Evolutionary conservation across 2,329 filamentous ascomycete species (phyloP).

Genomic region (Parasarocladium wereldwijsianum): DNA sequence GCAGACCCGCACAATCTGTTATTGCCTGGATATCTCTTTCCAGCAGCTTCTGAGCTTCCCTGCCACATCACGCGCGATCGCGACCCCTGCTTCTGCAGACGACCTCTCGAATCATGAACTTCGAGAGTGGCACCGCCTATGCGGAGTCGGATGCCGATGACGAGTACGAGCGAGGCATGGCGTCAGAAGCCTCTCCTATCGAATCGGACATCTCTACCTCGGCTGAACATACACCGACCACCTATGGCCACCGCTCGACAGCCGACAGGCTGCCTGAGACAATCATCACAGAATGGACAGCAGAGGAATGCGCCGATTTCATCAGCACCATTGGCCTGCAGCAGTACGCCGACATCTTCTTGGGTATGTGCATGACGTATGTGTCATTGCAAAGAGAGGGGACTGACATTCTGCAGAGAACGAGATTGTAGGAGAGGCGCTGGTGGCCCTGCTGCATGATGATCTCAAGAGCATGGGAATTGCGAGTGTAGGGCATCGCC

Average conservation of each 20-base stretch:
- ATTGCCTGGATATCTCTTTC: no score
- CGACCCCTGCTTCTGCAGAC: no score
- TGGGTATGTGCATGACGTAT: conserved; percentile 44
- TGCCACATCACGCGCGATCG: no score
- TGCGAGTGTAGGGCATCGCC: conserved; percentile 77
- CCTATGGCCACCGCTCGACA: conserved; percentile 52
- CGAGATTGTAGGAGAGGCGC: conserved; percentile 80
- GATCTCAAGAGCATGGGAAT: conserved; percentile 95
- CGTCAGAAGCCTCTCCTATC: conserved; percentile 54
- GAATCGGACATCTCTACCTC: conserved; percentile 57
- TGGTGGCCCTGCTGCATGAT: conserved; percentile 78
- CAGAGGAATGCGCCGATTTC: conserved; percentile 83
- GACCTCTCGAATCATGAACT: no score
- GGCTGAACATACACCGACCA: conserved; percentile 65
- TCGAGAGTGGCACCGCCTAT: conserved; percentile 54
- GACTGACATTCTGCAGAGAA: conserved; percentile 48
- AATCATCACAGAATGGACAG: conserved; percentile 66
- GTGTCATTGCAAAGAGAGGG: neutral
- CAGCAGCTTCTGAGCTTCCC: no score
- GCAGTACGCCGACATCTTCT: conserved; percentile 70
- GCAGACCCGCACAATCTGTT: no score
- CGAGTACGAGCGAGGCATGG: conserved; percentile 63
- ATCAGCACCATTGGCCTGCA: conserved; percentile 63
- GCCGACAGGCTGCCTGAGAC: conserved; percentile 57
- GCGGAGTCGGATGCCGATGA: conserved; percentile 72